Evolutionary conservation across 345 rosid genomes (phyloP), one percentile per base, ranked within the genome.

Genomic region (Eutrema heterophyllum): DNA sequence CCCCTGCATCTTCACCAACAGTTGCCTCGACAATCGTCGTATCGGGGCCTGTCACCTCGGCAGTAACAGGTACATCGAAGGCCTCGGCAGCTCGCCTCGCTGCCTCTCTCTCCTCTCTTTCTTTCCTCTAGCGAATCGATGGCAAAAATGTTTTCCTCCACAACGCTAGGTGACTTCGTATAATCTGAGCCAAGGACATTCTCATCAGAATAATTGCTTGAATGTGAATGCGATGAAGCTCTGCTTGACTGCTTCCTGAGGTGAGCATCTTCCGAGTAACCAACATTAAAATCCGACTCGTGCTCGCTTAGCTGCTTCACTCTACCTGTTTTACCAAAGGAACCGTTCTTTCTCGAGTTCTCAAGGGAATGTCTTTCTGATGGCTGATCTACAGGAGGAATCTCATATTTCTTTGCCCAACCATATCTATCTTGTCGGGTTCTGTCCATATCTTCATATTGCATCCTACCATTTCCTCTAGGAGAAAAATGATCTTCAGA

Each of bases 101-200:
- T n/a, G n/a, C n/a, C n/a, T n/a, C n/a, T n/a, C n/a, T n/a, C n/a
- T n/a, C n/a, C n/a, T n/a, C n/a, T n/a, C n/a, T n/a, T n/a, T n/a
- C n/a, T n/a, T n/a, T n/a, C n/a, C n/a, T n/a, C n/a, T n/a, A n/a
- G n/a, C n/a, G n/a, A n/a, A n/a, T n/a, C n/a, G n/a, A n/a, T 30
- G 24, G 84, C 70, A 73, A 83, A 86, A 46, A 81, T 85, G 64
- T 87, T 84, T 60, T 85, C 87, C 69, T 49, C 72, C 74, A 72
- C 57, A 8, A 39, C 14, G 39, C 63, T 81, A 55, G 52, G 78
- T 73, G 38, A 66, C 77, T 46, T 73, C 61, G 48, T 41, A 57
- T 77, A 50, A 74, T 75, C 78, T 13, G 84, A 78, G 68, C 73
- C 64, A 67, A 24, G 45, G 58, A 76, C 74, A 60, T 64, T 49